A percentile compares a stretch with the other conserved stretches of the same genome.
Evolutionary conservation across 1,139 yeast genomes (phyloP).

Genomic region (Nadsonia starkeyi-henricii): DNA sequence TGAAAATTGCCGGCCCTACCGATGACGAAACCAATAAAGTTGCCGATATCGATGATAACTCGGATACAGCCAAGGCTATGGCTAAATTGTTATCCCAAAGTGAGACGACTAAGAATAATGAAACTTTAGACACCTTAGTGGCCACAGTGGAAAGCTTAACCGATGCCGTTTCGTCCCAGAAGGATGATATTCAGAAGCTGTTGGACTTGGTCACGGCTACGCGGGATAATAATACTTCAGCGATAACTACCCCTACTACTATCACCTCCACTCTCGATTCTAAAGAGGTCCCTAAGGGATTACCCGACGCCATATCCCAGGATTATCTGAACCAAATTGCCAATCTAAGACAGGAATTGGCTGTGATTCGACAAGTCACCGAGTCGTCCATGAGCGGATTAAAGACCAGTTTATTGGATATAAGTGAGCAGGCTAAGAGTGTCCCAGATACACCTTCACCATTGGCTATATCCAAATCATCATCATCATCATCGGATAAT

Average conservation of each 20-base stretch:
- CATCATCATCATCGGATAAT: conserved; percentile 27
- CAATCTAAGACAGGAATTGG: conserved; percentile 41
- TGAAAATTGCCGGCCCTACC: conserved; percentile 21
- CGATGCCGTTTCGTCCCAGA: not conserved
- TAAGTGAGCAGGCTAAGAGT: conserved; percentile 36
- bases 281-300: too few species aligned
- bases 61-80: not conserved
- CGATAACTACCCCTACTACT: not conserved
- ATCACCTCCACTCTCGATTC: conserved; percentile 3
- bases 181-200: not conserved
- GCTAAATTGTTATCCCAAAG: not conserved
- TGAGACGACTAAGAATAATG: conserved; percentile 11
- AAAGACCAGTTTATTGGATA: conserved; percentile 30
- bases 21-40: too few species aligned
- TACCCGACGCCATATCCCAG: too few species aligned
- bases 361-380: conserved; percentile 50
- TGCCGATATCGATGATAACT: not conserved
- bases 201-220: not conserved
- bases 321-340: conserved; percentile 11
- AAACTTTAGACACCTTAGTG: conserved; percentile 3
- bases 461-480: conserved; percentile 20
- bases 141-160: too few species aligned
- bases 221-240: not conserved
- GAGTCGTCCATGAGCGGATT: conserved; percentile 31
- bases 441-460: conserved; percentile 23